Evolutionary conservation across 805 yeast species (phyloP), one percentile per base, ranked within the genome.

Genomic region (Teunomyces pallodes): DNA sequence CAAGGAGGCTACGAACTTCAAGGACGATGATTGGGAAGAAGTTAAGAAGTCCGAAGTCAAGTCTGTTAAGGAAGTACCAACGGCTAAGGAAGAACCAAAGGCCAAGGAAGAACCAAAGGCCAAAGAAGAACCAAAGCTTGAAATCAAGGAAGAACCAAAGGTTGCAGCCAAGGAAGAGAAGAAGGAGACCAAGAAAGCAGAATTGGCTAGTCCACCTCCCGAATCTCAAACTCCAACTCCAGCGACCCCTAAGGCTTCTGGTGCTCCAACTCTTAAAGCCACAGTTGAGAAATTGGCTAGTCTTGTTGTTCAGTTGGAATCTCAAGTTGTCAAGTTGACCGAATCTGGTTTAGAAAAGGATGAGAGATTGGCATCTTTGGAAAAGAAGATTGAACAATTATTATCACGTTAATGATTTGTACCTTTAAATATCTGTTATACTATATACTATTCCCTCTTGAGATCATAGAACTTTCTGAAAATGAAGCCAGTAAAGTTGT

Each of bases 401-500:
- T 59, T 81, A 42, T 68, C 71, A 30, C 28, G 45, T 24, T 42
- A 42, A 42, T 12, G 30, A 16, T 24, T 17, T 42, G 45, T 32
- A 42, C 17, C 14, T 16, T 26, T 31, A 24, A 16, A 40, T 14
- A 45, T 39, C n/a, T 31, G 33, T 24, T 31, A 39, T 27, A 46
- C 36, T 14, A 46, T 32, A 46, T 28, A 30, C 45, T 42, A 38
- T 24, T 33, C 27, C 43, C 36, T 44, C 14, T 36, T 46, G 30
- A 76, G 67, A 55, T 85, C 86, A 58, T 86, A 87, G 62, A 90
- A 90, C 65, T 86, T 86, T 54, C 77, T 77, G 65, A 90, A 84
- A 17, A 91, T 80, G 51, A 91, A 81, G 12, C 81, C 80, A 16
- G 87, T 75, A 56, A 90, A 69, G 46, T 82, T 74, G 49, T 84